A percentile compares a stretch with the other conserved stretches of the same genome.
Evolutionary conservation across 2,329 filamentous ascomycete genomes (phyloP).

Genomic region (Aspergillus luchuensis): DNA sequence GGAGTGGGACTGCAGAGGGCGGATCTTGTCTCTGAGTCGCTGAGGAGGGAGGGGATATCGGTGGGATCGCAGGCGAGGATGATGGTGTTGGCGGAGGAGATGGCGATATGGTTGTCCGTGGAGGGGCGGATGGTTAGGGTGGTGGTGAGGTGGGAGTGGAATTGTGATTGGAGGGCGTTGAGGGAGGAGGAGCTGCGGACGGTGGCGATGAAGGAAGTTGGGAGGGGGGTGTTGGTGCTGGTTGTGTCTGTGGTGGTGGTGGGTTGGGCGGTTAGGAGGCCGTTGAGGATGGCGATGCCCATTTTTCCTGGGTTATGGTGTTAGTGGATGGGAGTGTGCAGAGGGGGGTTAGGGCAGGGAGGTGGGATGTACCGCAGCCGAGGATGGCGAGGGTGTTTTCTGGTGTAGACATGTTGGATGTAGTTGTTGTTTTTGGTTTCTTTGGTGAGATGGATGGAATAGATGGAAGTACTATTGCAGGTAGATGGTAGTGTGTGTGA

Average conservation of each 20-base stretch:
- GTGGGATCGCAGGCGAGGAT: not conserved
- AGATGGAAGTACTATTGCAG: not conserved
- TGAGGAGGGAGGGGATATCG: constrained; percentile 4
- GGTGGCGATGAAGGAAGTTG: not conserved
- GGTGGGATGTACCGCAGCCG: constrained; percentile 1
- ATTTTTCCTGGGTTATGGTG: not conserved
- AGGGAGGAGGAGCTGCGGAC: not conserved
- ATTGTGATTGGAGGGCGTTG: not conserved
- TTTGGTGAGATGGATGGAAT: not conserved
- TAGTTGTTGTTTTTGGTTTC: not conserved
- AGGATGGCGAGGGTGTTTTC: constrained; percentile 2
- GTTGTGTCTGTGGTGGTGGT: not conserved
- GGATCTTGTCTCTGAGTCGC: not conserved
- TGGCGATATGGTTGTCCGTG: not conserved
- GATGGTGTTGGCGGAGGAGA: not conserved
- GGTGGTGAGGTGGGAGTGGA: not conserved
- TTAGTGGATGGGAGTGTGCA: not conserved
- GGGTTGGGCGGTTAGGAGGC: not conserved
- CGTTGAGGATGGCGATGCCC: constrained; percentile 7
- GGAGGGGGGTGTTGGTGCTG: not conserved
- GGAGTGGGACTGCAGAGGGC: not conserved
- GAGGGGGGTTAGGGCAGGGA: too few species aligned
- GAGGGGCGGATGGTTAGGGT: not conserved
- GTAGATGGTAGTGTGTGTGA: not conserved
- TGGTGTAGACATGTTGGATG: not conserved